Conservation (phyloP, 2,329 filamentous ascomycete genomes). For the Penicillium sp. region DNA sequence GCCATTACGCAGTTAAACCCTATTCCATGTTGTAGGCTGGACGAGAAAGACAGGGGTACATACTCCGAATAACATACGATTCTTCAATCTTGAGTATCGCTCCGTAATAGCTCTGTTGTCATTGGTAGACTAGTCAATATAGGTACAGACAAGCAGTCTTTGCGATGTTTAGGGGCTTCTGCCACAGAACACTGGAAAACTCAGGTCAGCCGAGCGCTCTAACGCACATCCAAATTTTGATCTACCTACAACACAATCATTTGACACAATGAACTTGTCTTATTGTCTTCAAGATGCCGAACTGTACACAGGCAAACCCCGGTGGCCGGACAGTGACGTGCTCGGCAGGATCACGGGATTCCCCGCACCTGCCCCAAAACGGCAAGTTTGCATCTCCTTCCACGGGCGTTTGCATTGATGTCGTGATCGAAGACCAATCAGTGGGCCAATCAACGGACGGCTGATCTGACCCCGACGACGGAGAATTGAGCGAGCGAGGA, state of each 20-base stretch:
- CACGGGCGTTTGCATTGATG: slow-evolving; percentile 40
- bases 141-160: background rate
- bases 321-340: slow-evolving; percentile 27
- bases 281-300: background rate
- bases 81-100: background rate
- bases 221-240: too few species aligned
- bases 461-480: slow-evolving; percentile 39
- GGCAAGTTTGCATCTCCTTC: slow-evolving; percentile 31
- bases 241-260: too few species aligned
- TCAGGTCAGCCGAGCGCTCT: too few species aligned
- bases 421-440: slow-evolving; percentile 46
- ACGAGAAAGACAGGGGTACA: background rate
- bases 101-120: slow-evolving; percentile 9
- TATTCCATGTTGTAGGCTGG: background rate
- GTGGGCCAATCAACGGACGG: slow-evolving; percentile 36
- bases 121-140: slow-evolving; percentile 5
- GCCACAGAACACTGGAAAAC: background rate
- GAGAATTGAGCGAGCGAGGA: slow-evolving; percentile 24
- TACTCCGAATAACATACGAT: background rate
- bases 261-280: too few species aligned
- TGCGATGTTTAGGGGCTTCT: background rate
- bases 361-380: slow-evolving; percentile 25
- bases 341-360: slow-evolving; percentile 31
- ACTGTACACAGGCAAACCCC: slow-evolving; percentile 21
- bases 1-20: background rate